Base-by-base conservation (phyloP, 83 land plant species). In the Larix sibirica region DNA sequence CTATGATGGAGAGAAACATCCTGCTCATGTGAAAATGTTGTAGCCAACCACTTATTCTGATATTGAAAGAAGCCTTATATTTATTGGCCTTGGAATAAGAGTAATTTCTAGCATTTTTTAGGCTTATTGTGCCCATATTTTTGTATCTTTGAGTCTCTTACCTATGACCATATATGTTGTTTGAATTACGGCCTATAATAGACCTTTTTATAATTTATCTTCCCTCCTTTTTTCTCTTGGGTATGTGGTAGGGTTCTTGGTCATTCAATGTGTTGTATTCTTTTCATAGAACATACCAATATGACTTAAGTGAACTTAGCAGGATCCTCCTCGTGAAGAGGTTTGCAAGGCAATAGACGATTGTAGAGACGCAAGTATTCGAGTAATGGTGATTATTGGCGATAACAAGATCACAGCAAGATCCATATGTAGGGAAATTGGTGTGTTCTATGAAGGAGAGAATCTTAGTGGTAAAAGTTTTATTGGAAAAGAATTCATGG, bases 81-180 rank as follows among this genome's bases (percentile, higher is more conserved):
- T 94, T 86, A 95, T 90, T 40, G 99, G 99, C n/a, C 91, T 90
- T 81, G 99, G 98, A 50, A 81, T 97, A 21, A 91, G 99, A 81
- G 99, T 97, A 79, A 92, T 93, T 77, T 78, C 38, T 58, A 21
- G 7, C n/a, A 5, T 16, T 20, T 59, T 59, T 78, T n/a, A n/a
- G n/a, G n/a, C n/a, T n/a, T n/a, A n/a, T n/a, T n/a, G n/a, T n/a
- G n/a, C n/a, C n/a, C n/a, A n/a, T n/a, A n/a, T n/a, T n/a, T n/a
- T n/a, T n/a, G n/a, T n/a, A n/a, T n/a, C n/a, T n/a, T n/a, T n/a
- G n/a, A n/a, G n/a, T n/a, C n/a, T n/a, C n/a, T n/a, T n/a, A n/a
- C n/a, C n/a, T n/a, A n/a, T n/a, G n/a, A n/a, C n/a, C n/a, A n/a
- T n/a, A n/a, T n/a, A n/a, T n/a, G n/a, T n/a, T n/a, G n/a, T n/a